Evolutionary conservation across 257 asterid species (phyloP).

Genomic region (Nicotiana sylvestris): DNA sequence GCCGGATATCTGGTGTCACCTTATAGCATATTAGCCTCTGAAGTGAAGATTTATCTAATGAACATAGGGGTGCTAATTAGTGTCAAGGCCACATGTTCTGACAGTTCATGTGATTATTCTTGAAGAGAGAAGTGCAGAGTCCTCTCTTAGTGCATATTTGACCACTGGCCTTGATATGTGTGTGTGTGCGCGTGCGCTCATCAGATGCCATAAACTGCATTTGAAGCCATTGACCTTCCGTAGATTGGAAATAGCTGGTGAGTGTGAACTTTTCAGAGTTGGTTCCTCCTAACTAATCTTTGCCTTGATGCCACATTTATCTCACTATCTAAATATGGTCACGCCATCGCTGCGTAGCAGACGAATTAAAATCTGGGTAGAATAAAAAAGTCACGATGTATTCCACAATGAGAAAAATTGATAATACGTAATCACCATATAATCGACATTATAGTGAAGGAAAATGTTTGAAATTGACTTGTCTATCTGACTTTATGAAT

Average conservation of each 20-base stretch:
- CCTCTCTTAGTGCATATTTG: slow-evolving; percentile 7
- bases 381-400: neutral
- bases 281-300: neutral
- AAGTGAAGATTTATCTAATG: neutral
- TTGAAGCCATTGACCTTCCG: neutral
- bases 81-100: neutral
- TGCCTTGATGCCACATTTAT: neutral
- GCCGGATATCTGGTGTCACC: neutral
- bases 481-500: neutral
- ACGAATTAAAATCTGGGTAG: neutral
- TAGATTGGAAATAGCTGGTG: neutral
- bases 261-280: neutral
- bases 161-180: neutral
- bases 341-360: neutral
- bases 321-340: neutral
- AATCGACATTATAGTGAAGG: too few relatives aligned
- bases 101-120: neutral
- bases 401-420: too few relatives aligned
- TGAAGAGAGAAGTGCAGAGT: neutral
- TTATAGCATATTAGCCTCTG: neutral
- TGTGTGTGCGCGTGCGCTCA: neutral
- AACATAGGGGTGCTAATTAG: neutral
- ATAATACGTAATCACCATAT: too few relatives aligned
- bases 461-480: neutral
- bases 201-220: neutral